Evolutionary conservation across 352 stramenopile species (phyloP).

Genomic region (Globisporangium emineosum): DNA sequence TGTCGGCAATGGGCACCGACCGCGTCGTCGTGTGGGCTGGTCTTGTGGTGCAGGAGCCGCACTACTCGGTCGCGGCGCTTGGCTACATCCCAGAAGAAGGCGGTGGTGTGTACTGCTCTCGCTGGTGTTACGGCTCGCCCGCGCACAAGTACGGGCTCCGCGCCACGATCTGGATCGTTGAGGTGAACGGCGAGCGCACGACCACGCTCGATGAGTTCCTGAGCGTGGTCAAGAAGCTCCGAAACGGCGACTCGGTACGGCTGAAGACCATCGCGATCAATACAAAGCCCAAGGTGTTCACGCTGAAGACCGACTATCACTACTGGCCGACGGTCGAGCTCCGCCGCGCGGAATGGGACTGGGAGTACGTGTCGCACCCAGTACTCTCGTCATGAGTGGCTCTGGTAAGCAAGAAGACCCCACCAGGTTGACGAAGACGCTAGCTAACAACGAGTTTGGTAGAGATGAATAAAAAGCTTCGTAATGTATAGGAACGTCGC

Average conservation of each 20-base stretch:
- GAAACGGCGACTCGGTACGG: conserved; percentile 79
- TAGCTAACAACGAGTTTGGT: background rate
- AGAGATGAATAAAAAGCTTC: background rate
- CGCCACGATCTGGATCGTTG: conserved; percentile 89
- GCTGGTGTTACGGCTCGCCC: conserved; percentile 89
- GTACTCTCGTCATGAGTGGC: conserved; percentile 6
- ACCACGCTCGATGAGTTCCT: conserved; percentile 85
- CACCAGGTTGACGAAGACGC: background rate
- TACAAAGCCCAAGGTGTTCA: conserved; percentile 87
- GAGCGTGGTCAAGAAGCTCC: conserved; percentile 70
- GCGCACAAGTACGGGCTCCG: conserved; percentile 90
- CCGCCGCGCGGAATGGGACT: conserved; percentile 55
- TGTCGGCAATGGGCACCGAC: conserved; percentile 82
- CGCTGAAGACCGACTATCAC: conserved; percentile 90
- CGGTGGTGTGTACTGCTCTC: conserved; percentile 85
- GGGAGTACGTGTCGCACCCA: conserved; percentile 63
- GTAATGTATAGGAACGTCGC: background rate
- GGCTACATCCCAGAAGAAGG: conserved; percentile 87
- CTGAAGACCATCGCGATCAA: conserved; percentile 91
- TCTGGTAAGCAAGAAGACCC: background rate
- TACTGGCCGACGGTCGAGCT: conserved; percentile 91
- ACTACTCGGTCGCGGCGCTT: conserved; percentile 80
- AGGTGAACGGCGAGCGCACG: conserved; percentile 86
- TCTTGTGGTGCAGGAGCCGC: conserved; percentile 88
- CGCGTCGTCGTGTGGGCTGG: conserved; percentile 90